Base-by-base conservation (phyloP, 345 rosid genomes). In the Lumnitzera littorea region DNA sequence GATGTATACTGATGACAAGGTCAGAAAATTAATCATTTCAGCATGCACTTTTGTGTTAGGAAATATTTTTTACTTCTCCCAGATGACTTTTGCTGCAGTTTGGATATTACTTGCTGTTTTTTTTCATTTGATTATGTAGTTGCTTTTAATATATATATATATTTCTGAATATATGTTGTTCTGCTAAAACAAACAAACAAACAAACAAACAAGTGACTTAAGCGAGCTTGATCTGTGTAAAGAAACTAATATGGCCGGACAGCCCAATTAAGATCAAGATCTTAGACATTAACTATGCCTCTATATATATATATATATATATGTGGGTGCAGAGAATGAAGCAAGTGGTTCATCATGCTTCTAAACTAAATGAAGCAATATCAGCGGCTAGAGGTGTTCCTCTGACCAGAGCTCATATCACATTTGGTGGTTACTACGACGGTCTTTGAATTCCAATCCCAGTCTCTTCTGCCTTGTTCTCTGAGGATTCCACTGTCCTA, bases 1-100 rank as follows among this genome's bases (percentile, higher is more conserved):
- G 73, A 75, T 82, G 70, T 88, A 80, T 75, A 51, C 76, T 20
- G 96, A 86, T 68, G 96, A 83, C 74, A 82, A 83, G 95, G 96
- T 86, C 69, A 51, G 55, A 17, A 57, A 14, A 46, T n/a, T 49
- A 60, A 57, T 58, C 51, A 50, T 2, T 10, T 60, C 13, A n/a
- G 25, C 43, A 46, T 48, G 24, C 23, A 17, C 47, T 60, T 20
- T 20, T 20, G 20, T 13, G 31, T 13, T 6, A 20, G 13, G 6
- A 29, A 17, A 36, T 3, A 29, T 29, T 6, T 17, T 63, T 63
- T 15, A 49, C 20, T 8, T 24, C 14, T 13, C n/a, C 41, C 41
- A 16, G 50, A 48, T 53, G 17, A 24, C 55, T 31, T 56, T 56
- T 29, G 3, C 10, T 36, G 43, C 11, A 36, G 43, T 36, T 3